A percentile compares a stretch with the other conserved stretches of the same genome.
phyloP scores from a whole-genome alignment of 129 eudicot genomes.

The Daucus carota region DH1_v3.0 NC_030389.2:564001-564500 shows the following conservation, averaged over 20 bases:
- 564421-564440: conserved; percentile 76
- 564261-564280: background rate
- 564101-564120: background rate
- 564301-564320: background rate
- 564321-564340: background rate
- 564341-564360: conserved; percentile 23
- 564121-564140: background rate
- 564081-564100: background rate
- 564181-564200: background rate
- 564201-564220: background rate
- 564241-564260: background rate
- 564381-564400: conserved; percentile 54
- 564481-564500: conserved; percentile 63
- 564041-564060: background rate
- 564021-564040: background rate
- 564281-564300: background rate
- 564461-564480: conserved; percentile 50
- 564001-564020: background rate
- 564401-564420: conserved; percentile 58
- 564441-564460: conserved; percentile 84
- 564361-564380: conserved; percentile 23
- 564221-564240: background rate
- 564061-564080: background rate
- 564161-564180: background rate
- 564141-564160: background rate